Evolutionary conservation across 2,329 filamentous ascomycete species (phyloP), one percentile per base, ranked within the genome.

Genomic region (Trichocomaceae sp.): DNA sequence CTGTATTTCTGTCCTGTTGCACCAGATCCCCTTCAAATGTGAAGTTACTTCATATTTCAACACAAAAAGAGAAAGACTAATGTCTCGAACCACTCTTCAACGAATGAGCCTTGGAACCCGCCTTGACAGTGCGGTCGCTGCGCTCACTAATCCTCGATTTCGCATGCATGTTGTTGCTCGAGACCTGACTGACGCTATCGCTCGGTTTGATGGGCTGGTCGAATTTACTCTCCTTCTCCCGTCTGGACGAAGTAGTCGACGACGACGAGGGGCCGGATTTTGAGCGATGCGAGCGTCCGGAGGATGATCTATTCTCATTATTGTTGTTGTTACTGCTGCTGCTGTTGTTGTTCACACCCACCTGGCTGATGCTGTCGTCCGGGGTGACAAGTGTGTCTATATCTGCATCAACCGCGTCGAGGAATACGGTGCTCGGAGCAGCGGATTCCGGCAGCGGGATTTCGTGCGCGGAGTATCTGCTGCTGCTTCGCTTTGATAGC

Each of bases 351-450:
- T 45, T 56, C 31, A 61, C 59, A n/a, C 65, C 69, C 23, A 91
- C 78, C 47, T 90, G 87, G 60, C 84, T 84, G 57, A 90, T 82
- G 0, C 90, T 95, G 70, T 96, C 91, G 54, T 87, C 80, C 8
- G 89, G 85, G 0, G 85, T 87, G 61, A 99, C 76, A 17, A 90
- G 84, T 15, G 48, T 54, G 39, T 61, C 59, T 17, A 90, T 84
- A 9, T 46, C 50, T 15, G 60, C 39, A 55, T 54, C 68, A 12
- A 67, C 60, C 10, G 47, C 55, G 29, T 62, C 60, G 15, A 64
- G 52, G 50, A 61, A 65, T 23, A 65, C 59, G 17, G 63, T 63
- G 54, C 62, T 64, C 8, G 67, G 68, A 7, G 62, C 54, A 17
- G 67, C 62, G 52, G 66, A 71, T 23, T 68, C 65, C 0, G 68